Conservation (phyloP, 768 basidiomycete genomes). For the Kockovaella imperatae region DNA sequence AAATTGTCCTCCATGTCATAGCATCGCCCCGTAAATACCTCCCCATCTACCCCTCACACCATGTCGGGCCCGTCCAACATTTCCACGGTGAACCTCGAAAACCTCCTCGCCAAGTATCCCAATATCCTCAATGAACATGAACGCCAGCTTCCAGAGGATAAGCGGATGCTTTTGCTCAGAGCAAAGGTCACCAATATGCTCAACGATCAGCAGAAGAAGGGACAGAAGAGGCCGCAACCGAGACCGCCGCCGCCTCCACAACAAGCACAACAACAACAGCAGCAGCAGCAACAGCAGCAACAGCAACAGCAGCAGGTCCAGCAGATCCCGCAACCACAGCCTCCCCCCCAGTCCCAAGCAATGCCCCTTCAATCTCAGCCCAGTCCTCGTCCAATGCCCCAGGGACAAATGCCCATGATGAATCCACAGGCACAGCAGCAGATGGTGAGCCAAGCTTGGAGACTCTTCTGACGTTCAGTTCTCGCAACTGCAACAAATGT, state of each 20-base stretch:
- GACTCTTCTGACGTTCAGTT: no score
- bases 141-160: slow-evolving; percentile 4
- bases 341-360: neutral
- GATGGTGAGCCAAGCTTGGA: no score
- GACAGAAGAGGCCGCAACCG: no score
- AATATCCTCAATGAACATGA: slow-evolving; percentile 14
- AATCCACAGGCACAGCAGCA: slow-evolving; percentile 5
- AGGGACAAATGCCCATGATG: neutral
- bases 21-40: neutral
- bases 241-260: neutral
- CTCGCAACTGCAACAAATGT: slow-evolving; percentile 3
- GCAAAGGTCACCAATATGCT: neutral
- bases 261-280: slow-evolving; percentile 12
- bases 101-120: slow-evolving; percentile 18
- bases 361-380: neutral
- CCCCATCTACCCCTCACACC: neutral
- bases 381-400: neutral
- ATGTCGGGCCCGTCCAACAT: neutral
- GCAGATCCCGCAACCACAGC: slow-evolving; percentile 3
- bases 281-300: slow-evolving; percentile 18
- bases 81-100: slow-evolving; percentile 6
- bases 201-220: neutral
- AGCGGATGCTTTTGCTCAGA: neutral
- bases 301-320: slow-evolving; percentile 13
- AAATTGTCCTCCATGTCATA: no score